phyloP scores from a whole-genome alignment of 495 filamentous ascomycete genomes.

The Hapsidospora chrysogenum region DNA sequence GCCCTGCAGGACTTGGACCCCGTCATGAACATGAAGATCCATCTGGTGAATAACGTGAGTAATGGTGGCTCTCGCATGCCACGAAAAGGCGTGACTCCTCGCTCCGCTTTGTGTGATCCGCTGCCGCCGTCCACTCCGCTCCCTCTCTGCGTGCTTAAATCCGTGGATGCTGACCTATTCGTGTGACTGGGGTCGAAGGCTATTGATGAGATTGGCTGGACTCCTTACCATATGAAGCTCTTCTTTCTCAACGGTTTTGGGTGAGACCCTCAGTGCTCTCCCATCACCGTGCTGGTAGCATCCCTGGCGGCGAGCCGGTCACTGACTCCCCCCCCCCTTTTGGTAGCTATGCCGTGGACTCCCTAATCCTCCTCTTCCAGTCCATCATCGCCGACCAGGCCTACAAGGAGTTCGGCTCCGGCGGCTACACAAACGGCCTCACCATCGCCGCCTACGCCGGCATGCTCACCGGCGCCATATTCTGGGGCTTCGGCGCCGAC shows the following conservation, averaged over 20 bases:
- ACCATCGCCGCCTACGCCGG: constrained; percentile 53
- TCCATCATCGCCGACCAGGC: constrained; percentile 44
- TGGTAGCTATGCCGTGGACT: constrained; percentile 49
- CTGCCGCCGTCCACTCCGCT: background rate
- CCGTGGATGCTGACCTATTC: background rate
- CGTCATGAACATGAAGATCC: constrained; percentile 52
- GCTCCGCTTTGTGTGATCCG: too few relatives aligned
- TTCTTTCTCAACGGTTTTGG: constrained; percentile 51
- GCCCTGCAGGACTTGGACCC: constrained; percentile 37
- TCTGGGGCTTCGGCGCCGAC: constrained; percentile 68
- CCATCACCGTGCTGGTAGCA: background rate
- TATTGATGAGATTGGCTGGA: constrained; percentile 57
- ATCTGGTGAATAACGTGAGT: constrained; percentile 49
- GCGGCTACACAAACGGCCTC: constrained; percentile 33
- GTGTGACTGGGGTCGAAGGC: too few relatives aligned
- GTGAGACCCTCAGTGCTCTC: constrained; percentile 16
- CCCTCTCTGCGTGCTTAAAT: too few relatives aligned
- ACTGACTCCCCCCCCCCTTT: constrained; percentile 1
- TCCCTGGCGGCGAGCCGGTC: background rate
- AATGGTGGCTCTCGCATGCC: background rate
- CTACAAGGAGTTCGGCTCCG: constrained; percentile 37
- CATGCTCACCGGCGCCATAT: constrained; percentile 53
- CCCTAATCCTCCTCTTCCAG: constrained; percentile 49
- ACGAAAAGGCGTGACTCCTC: background rate
- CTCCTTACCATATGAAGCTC: constrained; percentile 43